Conservation (phyloP, 371 early-diverging fungal genomes). For the Dipsacomyces acuminosporus region DNA sequence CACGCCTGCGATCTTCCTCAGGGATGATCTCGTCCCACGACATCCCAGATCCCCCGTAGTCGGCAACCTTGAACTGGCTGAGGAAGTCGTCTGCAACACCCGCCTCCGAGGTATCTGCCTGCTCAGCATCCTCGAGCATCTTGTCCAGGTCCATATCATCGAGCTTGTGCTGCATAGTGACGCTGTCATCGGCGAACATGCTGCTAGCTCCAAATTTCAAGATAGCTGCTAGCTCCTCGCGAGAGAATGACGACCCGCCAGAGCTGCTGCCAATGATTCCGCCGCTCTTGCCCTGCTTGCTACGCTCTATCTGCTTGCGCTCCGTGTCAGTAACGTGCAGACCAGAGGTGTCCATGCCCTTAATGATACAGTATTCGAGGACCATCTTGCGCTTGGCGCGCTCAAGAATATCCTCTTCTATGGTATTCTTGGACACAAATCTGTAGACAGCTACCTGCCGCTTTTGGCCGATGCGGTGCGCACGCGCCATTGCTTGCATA, state of each 20-base stretch:
- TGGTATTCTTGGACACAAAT: conserved; percentile 95
- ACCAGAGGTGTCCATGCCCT: conserved; percentile 96
- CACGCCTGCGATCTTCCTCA: conserved; percentile 64
- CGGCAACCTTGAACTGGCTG: conserved; percentile 89
- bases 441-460: conserved; percentile 98
- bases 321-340: conserved; percentile 48
- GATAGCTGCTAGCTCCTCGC: conserved; percentile 87
- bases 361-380: conserved; percentile 95
- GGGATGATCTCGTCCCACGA: conserved; percentile 97
- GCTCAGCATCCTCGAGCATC: conserved; percentile 91
- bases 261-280: conserved; percentile 52
- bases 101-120: conserved; percentile 74
- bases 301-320: conserved; percentile 43
- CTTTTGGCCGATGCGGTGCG: conserved; percentile 99
- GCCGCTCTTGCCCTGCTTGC: conserved; percentile 51
- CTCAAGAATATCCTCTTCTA: conserved; percentile 98
- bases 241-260: conserved; percentile 48
- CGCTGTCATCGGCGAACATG: conserved; percentile 80
- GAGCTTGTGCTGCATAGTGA: conserved; percentile 56
- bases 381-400: conserved; percentile 99
- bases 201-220: conserved; percentile 97
- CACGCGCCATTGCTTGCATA: conserved; percentile 99
- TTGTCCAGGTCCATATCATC: conserved; percentile 94
- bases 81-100: conserved; percentile 81
- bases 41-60: conserved; percentile 69